Percentiles rank a stretch among this genome's conserved stretches.
phyloP scores from a whole-genome alignment of 2,329 filamentous ascomycete species.

The Ciborinia camelliae region DNA sequence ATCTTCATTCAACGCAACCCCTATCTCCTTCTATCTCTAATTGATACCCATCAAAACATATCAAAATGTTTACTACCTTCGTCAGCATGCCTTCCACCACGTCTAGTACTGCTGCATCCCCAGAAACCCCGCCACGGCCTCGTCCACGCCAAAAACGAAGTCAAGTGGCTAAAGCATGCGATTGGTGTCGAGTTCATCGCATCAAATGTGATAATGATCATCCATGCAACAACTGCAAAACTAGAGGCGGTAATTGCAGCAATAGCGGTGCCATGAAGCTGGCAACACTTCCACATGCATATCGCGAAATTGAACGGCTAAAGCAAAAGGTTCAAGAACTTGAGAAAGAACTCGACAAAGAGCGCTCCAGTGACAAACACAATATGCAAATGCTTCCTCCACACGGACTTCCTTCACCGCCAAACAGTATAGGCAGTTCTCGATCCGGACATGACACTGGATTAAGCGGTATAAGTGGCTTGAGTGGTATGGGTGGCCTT shows the following conservation, averaged over 20 bases:
- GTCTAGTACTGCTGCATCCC: constrained; percentile 12
- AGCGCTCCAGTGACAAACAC: constrained; percentile 2
- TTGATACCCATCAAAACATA: not conserved
- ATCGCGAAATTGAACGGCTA: constrained; percentile 41
- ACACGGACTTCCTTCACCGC: constrained; percentile 21
- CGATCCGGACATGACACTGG: constrained; percentile 7
- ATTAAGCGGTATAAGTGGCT: not conserved
- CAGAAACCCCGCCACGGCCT: constrained; percentile 13
- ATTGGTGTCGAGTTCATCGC: constrained; percentile 43
- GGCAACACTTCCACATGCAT: constrained; percentile 35
- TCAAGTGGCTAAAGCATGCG: constrained; percentile 40
- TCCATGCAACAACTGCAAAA: constrained; percentile 43
- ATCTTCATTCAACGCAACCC: not conserved
- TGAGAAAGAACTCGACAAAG: constrained; percentile 31
- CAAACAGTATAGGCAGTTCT: constrained; percentile 11
- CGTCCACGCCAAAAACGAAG: constrained; percentile 27
- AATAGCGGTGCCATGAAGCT: constrained; percentile 37
- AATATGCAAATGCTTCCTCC: constrained; percentile 20
- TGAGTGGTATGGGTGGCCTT: constrained; percentile 14
- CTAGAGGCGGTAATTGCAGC: constrained; percentile 39
- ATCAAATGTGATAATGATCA: constrained; percentile 43
- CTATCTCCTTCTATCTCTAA: not conserved
- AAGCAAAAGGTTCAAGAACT: constrained; percentile 38
- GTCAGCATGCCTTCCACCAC: constrained; percentile 18
- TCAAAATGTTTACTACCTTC: constrained; percentile 19